These are phyloP conservation scores for Eimeria necatrix DNA, from an alignment of 169 alveolate genomes.

Conservation along the genomic window DNA sequence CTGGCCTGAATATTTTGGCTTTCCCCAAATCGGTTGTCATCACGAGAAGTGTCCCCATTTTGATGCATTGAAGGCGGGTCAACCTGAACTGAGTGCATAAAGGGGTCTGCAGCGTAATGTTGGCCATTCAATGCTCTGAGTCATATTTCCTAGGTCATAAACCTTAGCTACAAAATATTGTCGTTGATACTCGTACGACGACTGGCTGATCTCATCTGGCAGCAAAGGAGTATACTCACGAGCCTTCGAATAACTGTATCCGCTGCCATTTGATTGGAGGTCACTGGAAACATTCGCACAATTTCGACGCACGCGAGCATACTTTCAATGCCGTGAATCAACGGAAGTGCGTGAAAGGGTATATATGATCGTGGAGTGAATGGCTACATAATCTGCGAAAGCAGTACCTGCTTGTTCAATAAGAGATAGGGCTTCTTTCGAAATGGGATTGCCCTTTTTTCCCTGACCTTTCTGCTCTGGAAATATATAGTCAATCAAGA, in stretches of 20 bases:
- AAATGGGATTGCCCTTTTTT: not conserved
- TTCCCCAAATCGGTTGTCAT: conserved; percentile 59
- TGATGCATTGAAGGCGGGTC: conserved; percentile 60
- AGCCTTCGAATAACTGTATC: not conserved
- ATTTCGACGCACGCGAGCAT: not conserved
- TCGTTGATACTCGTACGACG: not conserved
- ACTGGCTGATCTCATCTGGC: not conserved
- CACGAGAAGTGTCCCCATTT: conserved; percentile 29
- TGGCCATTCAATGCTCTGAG: too few species aligned
- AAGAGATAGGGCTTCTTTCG: conserved; percentile 9
- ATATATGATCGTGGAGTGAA: too few species aligned
- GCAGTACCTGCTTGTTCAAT: conserved; percentile 56
- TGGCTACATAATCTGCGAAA: not conserved
- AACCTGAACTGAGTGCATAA: conserved; percentile 31
- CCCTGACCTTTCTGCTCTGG: conserved; percentile 3
- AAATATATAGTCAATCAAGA: conserved; percentile 32
- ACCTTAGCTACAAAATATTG: not conserved
- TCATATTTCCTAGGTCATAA: too few species aligned
- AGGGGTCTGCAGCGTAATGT: not conserved
- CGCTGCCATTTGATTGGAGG: conserved; percentile 49
- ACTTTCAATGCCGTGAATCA: not conserved
- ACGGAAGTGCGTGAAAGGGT: too few species aligned
- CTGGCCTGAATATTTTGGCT: conserved; percentile 66
- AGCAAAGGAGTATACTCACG: not conserved
- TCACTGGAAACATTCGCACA: not conserved